phyloP scores from a whole-genome alignment of 768 basidiomycete genomes.

The Tricholoma sp. region DNA sequence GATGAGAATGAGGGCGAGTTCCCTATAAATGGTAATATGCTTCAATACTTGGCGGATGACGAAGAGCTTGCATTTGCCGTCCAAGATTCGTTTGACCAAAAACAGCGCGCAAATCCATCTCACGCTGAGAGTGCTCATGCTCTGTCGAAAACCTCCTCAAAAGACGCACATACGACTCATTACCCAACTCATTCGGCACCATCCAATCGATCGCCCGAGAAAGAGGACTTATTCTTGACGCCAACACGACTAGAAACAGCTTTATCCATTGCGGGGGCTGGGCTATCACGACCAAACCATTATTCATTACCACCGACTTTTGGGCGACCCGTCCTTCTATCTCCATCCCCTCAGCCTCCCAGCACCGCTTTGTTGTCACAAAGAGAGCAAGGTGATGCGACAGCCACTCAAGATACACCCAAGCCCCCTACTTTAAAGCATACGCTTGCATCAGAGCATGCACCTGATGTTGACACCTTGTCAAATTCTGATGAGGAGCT shows the following conservation, averaged over 20 bases:
- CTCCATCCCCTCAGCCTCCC: conserved; percentile 8
- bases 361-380: conserved; percentile 1
- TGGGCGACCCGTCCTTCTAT: conserved; percentile 25
- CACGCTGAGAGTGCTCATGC: not conserved
- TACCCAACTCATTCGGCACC: not conserved
- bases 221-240: conserved; percentile 18
- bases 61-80: conserved; percentile 54
- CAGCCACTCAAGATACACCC: not conserved
- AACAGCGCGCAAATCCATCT: not conserved
- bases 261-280: conserved; percentile 60
- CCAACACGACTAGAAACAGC: conserved; percentile 59
- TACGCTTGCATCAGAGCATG: not conserved
- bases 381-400: not conserved
- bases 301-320: conserved; percentile 18
- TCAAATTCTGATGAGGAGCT: not conserved
- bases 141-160: not conserved
- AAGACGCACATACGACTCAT: not conserved
- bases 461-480: not conserved
- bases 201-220: conserved; percentile 6
- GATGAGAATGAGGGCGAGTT: conserved; percentile 25
- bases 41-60: conserved; percentile 39
- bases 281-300: conserved; percentile 25
- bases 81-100: conserved; percentile 51
- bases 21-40: not conserved
- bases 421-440: not conserved